Base-by-base conservation (phyloP, 2,329 filamentous ascomycete genomes). In the Fulvia fulva region DNA sequence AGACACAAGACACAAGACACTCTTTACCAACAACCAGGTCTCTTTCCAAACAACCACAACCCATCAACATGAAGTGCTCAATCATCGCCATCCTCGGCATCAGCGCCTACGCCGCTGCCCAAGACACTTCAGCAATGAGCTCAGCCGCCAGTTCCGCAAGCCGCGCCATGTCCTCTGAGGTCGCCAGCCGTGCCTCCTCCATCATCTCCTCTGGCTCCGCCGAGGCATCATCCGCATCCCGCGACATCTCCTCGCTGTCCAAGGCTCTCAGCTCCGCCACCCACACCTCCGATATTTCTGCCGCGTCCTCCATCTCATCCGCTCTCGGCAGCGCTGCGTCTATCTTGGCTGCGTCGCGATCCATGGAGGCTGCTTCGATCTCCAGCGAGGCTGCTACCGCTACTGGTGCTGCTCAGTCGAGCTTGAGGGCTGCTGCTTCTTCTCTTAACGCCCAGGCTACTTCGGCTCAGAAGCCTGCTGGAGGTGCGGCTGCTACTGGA, bases 211-310 rank as follows among this genome's bases (percentile, higher is more conserved):
- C 47, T 5, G 47, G 22, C n/a, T 50, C 47, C 14, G 12, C 26
- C 25, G 47, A 30, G 4, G 47, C 47, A 12, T 50, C 47, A 28
- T 50, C 47, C 1, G 47, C 47, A 2, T 50, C 47, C 23, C 23
- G 47, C 47, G 47, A 28, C 4, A 12, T 50, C 47, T 21, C 22
- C 23, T 50, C 47, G 11, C 25, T 50, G 5, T 28, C 23, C 4
- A 32, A 25, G n/a, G 47, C 23, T 16, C 47, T 50, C 22, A 50
- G 47, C 47, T 50, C 47, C 47, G 47, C 47, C 47, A 50, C 47
- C 12, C n/a, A 25, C 16, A 12, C 47, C 16, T 50, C 47, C 47
- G 22, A 30, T n/a, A 32, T 26, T 14, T 16, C 16, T 14, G 47
- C 47, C 23, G 47, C 47, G 16, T 50, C 47, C 16, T 50, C 47